Evolutionary conservation across 2,329 filamentous ascomycete genomes (phyloP), one percentile per base, ranked within the genome.

Genomic region (Xylaria sp.): DNA sequence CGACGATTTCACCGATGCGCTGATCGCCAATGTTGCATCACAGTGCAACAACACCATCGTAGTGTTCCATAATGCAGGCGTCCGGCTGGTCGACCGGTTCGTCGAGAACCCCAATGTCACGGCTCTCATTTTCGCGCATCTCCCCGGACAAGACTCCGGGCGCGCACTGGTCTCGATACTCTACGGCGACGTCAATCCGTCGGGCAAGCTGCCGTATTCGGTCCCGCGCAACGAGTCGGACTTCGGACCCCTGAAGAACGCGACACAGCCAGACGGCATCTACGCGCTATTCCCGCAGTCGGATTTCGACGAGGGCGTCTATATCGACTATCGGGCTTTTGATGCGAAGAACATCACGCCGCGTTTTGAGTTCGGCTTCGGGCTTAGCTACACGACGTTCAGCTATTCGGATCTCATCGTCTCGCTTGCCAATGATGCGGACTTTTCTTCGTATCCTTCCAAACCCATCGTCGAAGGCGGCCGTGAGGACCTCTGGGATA

Each of bases 151-250:
- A 84, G 89, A 94, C 79, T 90, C 86, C 66, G 92, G 92, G 9
- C 92, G 92, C 73, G 86, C 90, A 4, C 85, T 94, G 53, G 87
- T 88, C 1, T 90, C 93, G 72, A 84, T 94, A 39, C 84, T 94
- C n/a, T 94, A 92, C 77, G 92, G 92, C 54, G 75, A 79, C 5
- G 77, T 76, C 5, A 80, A 77, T 45, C 83, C 83, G 2, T 82
- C 78, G 15, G 83, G 83, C 42, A 83, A 84, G 72, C 76, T 85
- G 54, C 81, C 82, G 2, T 86, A 84, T 72, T 85, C 85, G 0
- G 84, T 87, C 29, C 84, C 81, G 27, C 83, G 82, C 74, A 78
- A 78, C 20, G 75, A 79, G 22, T 76, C 74, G 2, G 85, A 87
- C 72, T 86, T 84, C 65, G 81, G 81, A 29, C 76, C 79, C 0